Evolutionary conservation across 345 rosid genomes (phyloP), one percentile per base, ranked within the genome.

Genomic region (Arabis hirsuta): DNA sequence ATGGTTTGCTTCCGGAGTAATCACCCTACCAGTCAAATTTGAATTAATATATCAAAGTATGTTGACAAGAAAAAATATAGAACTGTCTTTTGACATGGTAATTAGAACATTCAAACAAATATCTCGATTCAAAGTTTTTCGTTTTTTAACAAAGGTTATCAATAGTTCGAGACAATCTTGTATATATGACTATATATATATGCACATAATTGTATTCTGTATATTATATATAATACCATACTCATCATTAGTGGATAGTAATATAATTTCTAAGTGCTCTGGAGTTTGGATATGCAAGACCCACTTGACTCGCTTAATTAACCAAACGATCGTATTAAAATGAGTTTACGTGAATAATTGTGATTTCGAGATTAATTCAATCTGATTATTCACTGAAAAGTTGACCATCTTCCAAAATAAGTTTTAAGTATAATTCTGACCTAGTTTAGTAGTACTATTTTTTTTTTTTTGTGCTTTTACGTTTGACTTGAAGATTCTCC

Each of bases 401-500:
- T 36, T 48, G 51, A 56, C 65, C 59, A 62, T 43, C 55, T 27
- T 19, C 53, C 22, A 16, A 57, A 59, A 59, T 72, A 41, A 62
- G 42, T 13, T 22, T 22, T 22, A 63, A 34, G 31, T 31, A 16
- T 52, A n/a, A 7, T n/a, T 74, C 36, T 54, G 69, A 75, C 39
- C 46, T 61, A 54, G 32, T 32, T 32, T 50, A 13, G 3, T 55
- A 13, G 2, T 56, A 22, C n/a, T n/a, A n/a, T n/a, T n/a, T n/a
- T n/a, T 22, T 22, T 22, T 22, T 55, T 8, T 52, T 55, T 31
- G 29, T 51, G 46, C 12, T 41, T 58, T 43, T 24, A 45, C 43
- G 27, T 51, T 58, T 58, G 67, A 50, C 62, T 67, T 43, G 36
- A 51, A 51, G 26, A 50, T 58, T 43, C 7, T 67, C 67, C 55